Evolutionary conservation across 1,139 yeast genomes (phyloP).

Genomic region (Pichia cactophila): DNA sequence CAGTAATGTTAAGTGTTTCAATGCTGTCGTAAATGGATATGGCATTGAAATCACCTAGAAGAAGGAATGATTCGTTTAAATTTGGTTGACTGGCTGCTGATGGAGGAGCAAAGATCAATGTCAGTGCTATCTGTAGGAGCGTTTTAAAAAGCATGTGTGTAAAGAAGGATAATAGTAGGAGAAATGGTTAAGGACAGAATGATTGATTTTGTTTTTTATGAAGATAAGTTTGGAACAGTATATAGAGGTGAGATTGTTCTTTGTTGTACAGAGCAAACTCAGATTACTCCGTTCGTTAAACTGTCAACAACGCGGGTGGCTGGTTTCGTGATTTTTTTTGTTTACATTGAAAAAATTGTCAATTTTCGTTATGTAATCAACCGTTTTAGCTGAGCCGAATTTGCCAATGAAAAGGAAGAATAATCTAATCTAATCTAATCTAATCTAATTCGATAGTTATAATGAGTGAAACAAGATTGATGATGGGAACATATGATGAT

Average conservation of each 20-base stretch:
- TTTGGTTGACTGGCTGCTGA: background rate
- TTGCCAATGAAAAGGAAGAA: too few species aligned
- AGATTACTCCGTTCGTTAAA: background rate
- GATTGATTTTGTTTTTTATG: too few species aligned
- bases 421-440: too few species aligned
- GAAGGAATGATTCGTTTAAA: constrained; percentile 35
- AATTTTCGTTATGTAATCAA: too few species aligned
- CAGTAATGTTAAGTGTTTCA: constrained; percentile 41
- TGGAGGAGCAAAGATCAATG: background rate
- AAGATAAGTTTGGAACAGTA: background rate
- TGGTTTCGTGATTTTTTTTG: background rate
- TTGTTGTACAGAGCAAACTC: too few species aligned
- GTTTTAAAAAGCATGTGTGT: background rate
- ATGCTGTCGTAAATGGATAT: constrained; percentile 47
- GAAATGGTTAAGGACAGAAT: too few species aligned
- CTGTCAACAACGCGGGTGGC: constrained; percentile 1
- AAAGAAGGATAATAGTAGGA: too few species aligned
- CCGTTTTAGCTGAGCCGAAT: background rate
- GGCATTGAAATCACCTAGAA: constrained; percentile 61
- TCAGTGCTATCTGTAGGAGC: background rate
- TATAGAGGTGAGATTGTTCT: background rate
- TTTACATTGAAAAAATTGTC: background rate
- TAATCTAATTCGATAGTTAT: too few species aligned
- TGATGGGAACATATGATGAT: background rate
- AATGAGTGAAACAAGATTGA: too few species aligned